Percentiles rank a stretch among this genome's conserved stretches.
These are phyloP conservation scores for Orobanche coerulescens DNA, from an alignment of 257 asterid genomes.

Conservation along the genomic window DNA sequence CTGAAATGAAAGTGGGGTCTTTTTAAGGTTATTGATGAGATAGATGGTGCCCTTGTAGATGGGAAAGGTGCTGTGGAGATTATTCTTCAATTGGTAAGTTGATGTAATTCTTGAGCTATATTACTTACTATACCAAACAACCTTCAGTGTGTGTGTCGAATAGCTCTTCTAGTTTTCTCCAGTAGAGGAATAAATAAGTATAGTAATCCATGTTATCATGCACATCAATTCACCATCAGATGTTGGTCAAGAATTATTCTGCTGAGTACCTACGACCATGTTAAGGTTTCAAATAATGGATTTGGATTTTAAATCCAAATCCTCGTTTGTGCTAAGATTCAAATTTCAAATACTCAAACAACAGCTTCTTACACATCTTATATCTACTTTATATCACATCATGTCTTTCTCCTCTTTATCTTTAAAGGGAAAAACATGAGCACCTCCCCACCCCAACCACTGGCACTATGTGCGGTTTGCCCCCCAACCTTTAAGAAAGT, in stretches of 20 bases:
- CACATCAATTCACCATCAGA: background rate
- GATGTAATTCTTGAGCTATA: slow-evolving; percentile 17
- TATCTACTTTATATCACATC: no score
- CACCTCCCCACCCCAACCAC: no score
- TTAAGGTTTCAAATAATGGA: no score
- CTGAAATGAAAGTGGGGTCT: slow-evolving; percentile 17
- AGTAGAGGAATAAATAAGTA: background rate
- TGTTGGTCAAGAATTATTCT: slow-evolving; percentile 5
- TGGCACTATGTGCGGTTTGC: no score
- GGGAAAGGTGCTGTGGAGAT: slow-evolving; percentile 98
- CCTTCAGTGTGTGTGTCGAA: background rate
- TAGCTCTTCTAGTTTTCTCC: background rate
- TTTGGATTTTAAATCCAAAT: no score
- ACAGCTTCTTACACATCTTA: no score
- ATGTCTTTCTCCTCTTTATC: no score
- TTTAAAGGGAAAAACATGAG: no score
- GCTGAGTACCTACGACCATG: slow-evolving; percentile 4
- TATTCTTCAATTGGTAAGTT: slow-evolving; percentile 69
- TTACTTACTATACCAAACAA: background rate
- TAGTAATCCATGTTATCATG: slow-evolving; percentile 1
- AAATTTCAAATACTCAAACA: no score
- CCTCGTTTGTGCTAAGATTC: no score
- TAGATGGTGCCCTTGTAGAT: slow-evolving; percentile 95
- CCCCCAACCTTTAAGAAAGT: no score
- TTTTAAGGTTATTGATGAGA: slow-evolving; percentile 85